Percentiles rank a stretch among this genome's conserved stretches.
Evolutionary conservation across 208 protist species (phyloP).

Genomic region (Trypanosoma lewisi): DNA sequence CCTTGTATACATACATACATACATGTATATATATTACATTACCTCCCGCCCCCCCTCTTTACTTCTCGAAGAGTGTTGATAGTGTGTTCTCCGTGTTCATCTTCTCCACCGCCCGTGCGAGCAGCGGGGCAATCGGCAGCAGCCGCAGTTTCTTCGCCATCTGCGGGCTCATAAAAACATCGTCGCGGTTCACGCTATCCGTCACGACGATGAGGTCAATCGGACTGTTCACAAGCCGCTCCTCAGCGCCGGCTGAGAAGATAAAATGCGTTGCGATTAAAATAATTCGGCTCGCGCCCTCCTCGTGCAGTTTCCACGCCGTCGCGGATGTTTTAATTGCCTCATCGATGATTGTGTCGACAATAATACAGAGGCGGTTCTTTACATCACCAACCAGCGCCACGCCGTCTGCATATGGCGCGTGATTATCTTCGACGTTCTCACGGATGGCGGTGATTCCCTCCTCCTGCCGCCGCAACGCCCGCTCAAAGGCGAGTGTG

Average conservation of each 20-base stretch:
- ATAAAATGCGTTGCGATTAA: conserved; percentile 77
- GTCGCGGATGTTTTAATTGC: conserved; percentile 64
- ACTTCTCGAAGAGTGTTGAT: conserved; percentile 67
- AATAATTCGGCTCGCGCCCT: conserved; percentile 68
- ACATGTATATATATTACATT: too few relatives aligned
- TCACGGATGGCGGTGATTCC: conserved; percentile 33
- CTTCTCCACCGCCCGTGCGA: conserved; percentile 82
- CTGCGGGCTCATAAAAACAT: conserved; percentile 52
- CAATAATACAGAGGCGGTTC: conserved; percentile 72
- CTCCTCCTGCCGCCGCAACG: conserved; percentile 55
- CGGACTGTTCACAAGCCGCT: conserved; percentile 65
- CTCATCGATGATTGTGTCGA: conserved; percentile 79
- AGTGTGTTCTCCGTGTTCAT: conserved; percentile 85
- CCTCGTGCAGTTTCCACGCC: conserved; percentile 47
- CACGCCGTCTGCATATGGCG: conserved; percentile 34
- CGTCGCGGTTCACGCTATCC: conserved; percentile 82
- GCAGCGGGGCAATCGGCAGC: conserved; percentile 77
- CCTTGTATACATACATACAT: not conserved
- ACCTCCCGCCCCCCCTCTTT: conserved; percentile 7
- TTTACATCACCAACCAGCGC: conserved; percentile 75
- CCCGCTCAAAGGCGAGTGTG: conserved; percentile 54
- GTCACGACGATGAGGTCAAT: conserved; percentile 82
- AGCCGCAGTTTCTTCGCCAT: conserved; percentile 82
- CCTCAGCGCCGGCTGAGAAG: conserved; percentile 53
- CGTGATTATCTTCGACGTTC: conserved; percentile 23